Percentiles rank a stretch among this genome's conserved stretches.
Evolutionary conservation across 208 protist species (phyloP).

Genomic region (Strigomonas culicis): DNA sequence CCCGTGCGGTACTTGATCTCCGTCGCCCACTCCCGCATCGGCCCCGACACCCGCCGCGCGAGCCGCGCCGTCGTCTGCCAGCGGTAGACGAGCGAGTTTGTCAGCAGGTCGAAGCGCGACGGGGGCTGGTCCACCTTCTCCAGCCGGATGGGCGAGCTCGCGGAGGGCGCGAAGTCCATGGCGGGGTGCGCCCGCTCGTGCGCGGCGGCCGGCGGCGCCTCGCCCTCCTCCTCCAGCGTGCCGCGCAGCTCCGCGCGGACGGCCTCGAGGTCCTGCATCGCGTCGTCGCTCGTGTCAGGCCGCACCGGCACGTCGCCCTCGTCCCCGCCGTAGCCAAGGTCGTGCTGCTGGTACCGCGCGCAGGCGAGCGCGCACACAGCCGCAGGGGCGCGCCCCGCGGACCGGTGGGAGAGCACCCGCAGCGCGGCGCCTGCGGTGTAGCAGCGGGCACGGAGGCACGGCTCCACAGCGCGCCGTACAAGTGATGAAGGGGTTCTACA

Average conservation of each 20-base stretch:
- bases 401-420: too few species aligned
- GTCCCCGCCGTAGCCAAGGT: too few species aligned
- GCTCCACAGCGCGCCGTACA: too few species aligned
- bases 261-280: not conserved
- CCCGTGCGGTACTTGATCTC: constrained; percentile 91
- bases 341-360: too few species aligned
- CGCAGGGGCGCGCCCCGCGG: too few species aligned
- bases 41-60: constrained; percentile 78
- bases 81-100: constrained; percentile 82
- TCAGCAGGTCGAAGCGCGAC: constrained; percentile 81
- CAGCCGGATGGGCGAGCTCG: constrained; percentile 36
- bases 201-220: not conserved
- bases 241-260: not conserved
- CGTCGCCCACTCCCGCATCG: constrained; percentile 88
- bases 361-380: not conserved
- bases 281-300: too few species aligned
- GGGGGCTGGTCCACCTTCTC: constrained; percentile 68
- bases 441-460: too few species aligned
- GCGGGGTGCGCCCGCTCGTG: too few species aligned
- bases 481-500: too few species aligned
- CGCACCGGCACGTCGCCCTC: too few species aligned
- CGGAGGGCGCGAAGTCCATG: constrained; percentile 12
- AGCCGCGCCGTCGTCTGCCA: constrained; percentile 81
- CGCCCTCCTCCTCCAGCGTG: constrained; percentile 1
- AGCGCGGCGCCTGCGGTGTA: too few species aligned